Evolutionary conservation across 495 filamentous ascomycete species (phyloP).

Genomic region (Podospora australis): DNA sequence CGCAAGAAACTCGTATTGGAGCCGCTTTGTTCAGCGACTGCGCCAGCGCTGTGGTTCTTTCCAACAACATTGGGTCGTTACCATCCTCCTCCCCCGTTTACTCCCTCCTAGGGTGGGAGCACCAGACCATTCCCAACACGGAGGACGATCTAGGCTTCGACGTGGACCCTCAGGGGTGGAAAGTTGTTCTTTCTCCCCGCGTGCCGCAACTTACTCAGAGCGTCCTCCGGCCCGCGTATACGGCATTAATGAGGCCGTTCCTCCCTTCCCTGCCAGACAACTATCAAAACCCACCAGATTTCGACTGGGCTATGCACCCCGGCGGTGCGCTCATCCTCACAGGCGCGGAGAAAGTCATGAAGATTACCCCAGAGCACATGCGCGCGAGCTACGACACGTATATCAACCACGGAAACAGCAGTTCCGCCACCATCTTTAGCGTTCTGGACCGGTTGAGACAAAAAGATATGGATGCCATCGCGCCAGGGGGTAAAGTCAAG

Average conservation of each 20-base stretch:
- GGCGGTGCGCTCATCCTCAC: slow-evolving; percentile 59
- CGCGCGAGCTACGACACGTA: slow-evolving; percentile 57
- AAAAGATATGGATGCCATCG: slow-evolving; percentile 51
- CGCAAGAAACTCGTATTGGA: slow-evolving; percentile 51
- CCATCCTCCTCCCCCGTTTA: slow-evolving; percentile 49
- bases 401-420: slow-evolving; percentile 57
- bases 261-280: slow-evolving; percentile 32
- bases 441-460: slow-evolving; percentile 51
- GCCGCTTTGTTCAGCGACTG: slow-evolving; percentile 58
- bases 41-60: slow-evolving; percentile 52
- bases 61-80: slow-evolving; percentile 51
- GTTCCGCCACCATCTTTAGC: slow-evolving; percentile 53
- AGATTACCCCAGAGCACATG: slow-evolving; percentile 51
- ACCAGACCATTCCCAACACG: slow-evolving; percentile 48
- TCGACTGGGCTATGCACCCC: slow-evolving; percentile 66
- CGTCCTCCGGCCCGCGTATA: slow-evolving; percentile 44
- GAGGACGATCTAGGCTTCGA: slow-evolving; percentile 55
- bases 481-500: slow-evolving; percentile 36
- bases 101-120: slow-evolving; percentile 54
- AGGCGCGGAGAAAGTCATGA: slow-evolving; percentile 48
- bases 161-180: slow-evolving; percentile 54
- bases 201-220: slow-evolving; percentile 47
- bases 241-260: slow-evolving; percentile 38
- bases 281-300: slow-evolving; percentile 41
- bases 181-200: slow-evolving; percentile 51